phyloP scores from a whole-genome alignment of 371 early-diverging fungal genomes.

The Apophysomyces ossiformis region DNA sequence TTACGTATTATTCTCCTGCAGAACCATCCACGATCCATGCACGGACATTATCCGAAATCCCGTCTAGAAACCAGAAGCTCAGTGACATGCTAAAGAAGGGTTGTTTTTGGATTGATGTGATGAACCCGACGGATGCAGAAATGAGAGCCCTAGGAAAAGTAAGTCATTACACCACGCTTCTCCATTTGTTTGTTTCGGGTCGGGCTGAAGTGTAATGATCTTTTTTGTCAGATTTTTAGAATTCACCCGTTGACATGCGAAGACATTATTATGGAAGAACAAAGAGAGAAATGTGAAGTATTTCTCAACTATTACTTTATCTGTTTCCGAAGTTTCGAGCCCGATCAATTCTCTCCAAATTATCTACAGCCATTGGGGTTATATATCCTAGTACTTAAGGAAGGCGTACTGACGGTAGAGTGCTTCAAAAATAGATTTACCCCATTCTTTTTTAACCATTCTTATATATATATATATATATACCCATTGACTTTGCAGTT shows the following conservation, averaged over 20 bases:
- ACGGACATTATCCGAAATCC: constrained; percentile 41
- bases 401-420: constrained; percentile 78
- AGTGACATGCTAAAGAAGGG: constrained; percentile 52
- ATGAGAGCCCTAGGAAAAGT: constrained; percentile 67
- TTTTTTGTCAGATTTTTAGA: constrained; percentile 52
- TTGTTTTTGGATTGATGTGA: constrained; percentile 86
- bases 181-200: too few relatives aligned
- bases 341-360: constrained; percentile 61
- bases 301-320: constrained; percentile 92
- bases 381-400: constrained; percentile 82
- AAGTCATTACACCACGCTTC: neutral
- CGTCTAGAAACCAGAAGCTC: constrained; percentile 27
- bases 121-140: constrained; percentile 75
- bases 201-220: neutral
- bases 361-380: constrained; percentile 82
- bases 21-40: constrained; percentile 45
- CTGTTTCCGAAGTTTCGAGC: constrained; percentile 80
- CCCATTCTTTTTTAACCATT: too few relatives aligned
- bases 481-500: constrained; percentile 45
- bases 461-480: too few relatives aligned
- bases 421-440: neutral
- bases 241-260: constrained; percentile 93
- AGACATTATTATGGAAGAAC: constrained; percentile 90
- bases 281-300: constrained; percentile 92
- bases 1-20: constrained; percentile 44